Conservation (phyloP, 352 stramenopile genomes). For the Phytophthora hibernalis region DNA sequence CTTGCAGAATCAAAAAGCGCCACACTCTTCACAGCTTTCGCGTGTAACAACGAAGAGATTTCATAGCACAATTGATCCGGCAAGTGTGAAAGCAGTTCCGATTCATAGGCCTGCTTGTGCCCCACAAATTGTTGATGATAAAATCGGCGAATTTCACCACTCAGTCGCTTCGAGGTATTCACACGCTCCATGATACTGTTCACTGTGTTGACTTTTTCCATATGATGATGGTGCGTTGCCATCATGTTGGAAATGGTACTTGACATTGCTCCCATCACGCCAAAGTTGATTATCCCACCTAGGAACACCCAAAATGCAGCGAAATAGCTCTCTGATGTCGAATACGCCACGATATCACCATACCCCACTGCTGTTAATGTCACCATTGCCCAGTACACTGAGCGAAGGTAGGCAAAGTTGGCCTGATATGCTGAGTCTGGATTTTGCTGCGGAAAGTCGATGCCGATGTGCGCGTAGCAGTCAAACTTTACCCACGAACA, state of each 20-base stretch:
- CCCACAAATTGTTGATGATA: conserved; percentile 77
- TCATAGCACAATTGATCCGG: conserved; percentile 62
- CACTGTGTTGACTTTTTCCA: conserved; percentile 63
- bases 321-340: conserved; percentile 68
- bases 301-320: conserved; percentile 67
- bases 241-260: conserved; percentile 71
- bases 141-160: conserved; percentile 39
- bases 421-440: conserved; percentile 40
- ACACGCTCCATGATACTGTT: conserved; percentile 66
- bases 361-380: conserved; percentile 71
- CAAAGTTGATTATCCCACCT: conserved; percentile 74
- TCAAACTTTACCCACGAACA: conserved; percentile 77
- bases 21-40: conserved; percentile 59
- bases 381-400: conserved; percentile 74
- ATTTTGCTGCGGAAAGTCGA: conserved; percentile 39
- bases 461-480: conserved; percentile 56
- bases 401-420: conserved; percentile 65
- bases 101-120: conserved; percentile 65
- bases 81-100: conserved; percentile 53
- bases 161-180: conserved; percentile 44
- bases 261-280: conserved; percentile 71
- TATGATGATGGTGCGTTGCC: conserved; percentile 50
- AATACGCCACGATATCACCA: conserved; percentile 33
- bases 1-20: conserved; percentile 59
- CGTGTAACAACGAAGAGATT: conserved; percentile 67